Conservation (phyloP, 441 rosid species). For the Eruca vesicaria region DNA sequence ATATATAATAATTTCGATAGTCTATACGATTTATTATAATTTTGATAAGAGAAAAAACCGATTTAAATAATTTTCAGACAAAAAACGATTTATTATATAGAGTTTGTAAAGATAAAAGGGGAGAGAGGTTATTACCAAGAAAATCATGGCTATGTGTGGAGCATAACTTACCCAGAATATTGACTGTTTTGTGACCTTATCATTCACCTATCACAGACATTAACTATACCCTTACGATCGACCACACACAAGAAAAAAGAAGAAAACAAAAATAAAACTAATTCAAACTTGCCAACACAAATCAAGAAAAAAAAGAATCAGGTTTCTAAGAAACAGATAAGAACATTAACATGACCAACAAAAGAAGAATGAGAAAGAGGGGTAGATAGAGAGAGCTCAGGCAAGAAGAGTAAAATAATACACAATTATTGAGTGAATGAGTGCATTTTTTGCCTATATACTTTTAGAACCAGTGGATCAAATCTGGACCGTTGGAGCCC, state of each 20-base stretch:
- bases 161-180: not conserved
- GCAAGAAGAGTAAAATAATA: too few species aligned
- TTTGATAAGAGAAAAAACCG: not conserved
- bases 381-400: not conserved
- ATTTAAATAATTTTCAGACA: too few species aligned
- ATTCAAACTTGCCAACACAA: not conserved
- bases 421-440: constrained; percentile 4
- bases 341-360: not conserved
- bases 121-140: not conserved
- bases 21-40: not conserved
- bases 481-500: constrained; percentile 17
- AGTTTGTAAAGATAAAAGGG: not conserved
- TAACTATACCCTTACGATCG: too few species aligned
- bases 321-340: not conserved
- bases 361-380: not conserved
- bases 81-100: not conserved
- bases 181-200: not conserved
- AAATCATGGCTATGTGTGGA: not conserved
- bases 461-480: not conserved
- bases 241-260: not conserved
- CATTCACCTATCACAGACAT: not conserved
- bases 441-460: not conserved
- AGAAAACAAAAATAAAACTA: too few species aligned
- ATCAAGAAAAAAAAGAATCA: not conserved
- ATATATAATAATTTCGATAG: not conserved